phyloP scores from a whole-genome alignment of 805 yeast genomes.

The Millerozyma miso region DNA sequence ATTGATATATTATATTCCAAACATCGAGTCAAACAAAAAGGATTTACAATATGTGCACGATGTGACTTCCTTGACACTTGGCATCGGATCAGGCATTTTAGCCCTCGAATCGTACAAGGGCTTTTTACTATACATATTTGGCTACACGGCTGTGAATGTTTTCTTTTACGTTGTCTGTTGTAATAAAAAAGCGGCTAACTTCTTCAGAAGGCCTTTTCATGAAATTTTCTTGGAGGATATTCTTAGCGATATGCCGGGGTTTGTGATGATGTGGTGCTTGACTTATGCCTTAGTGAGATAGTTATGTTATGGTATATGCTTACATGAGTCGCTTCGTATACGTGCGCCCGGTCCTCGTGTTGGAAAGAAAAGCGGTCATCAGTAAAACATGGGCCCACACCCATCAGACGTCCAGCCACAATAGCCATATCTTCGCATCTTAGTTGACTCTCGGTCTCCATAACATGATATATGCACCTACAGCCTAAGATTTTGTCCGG shows the following conservation, averaged over 20 bases:
- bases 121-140: slow-evolving; percentile 30
- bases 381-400: too few species aligned
- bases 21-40: slow-evolving; percentile 24
- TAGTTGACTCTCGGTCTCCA: too few species aligned
- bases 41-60: slow-evolving; percentile 33
- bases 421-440: too few species aligned
- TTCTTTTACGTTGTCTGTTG: slow-evolving; percentile 30
- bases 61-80: slow-evolving; percentile 32
- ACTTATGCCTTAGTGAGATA: slow-evolving; percentile 38
- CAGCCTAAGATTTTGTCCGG: too few species aligned
- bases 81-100: slow-evolving; percentile 38
- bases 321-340: too few species aligned
- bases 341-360: too few species aligned
- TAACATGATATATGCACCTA: too few species aligned
- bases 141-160: slow-evolving; percentile 27
- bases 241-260: slow-evolving; percentile 33
- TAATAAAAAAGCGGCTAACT: slow-evolving; percentile 21
- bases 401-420: too few species aligned
- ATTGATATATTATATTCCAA: slow-evolving; percentile 21
- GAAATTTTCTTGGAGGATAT: slow-evolving; percentile 33
- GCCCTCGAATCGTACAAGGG: slow-evolving; percentile 35
- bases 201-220: slow-evolving; percentile 26
- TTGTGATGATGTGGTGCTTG: slow-evolving; percentile 46
- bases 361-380: too few species aligned
- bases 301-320: too few species aligned